Conservation (phyloP, 352 stramenopile species). For the Phytopythium cucurbitacearum region DNA sequence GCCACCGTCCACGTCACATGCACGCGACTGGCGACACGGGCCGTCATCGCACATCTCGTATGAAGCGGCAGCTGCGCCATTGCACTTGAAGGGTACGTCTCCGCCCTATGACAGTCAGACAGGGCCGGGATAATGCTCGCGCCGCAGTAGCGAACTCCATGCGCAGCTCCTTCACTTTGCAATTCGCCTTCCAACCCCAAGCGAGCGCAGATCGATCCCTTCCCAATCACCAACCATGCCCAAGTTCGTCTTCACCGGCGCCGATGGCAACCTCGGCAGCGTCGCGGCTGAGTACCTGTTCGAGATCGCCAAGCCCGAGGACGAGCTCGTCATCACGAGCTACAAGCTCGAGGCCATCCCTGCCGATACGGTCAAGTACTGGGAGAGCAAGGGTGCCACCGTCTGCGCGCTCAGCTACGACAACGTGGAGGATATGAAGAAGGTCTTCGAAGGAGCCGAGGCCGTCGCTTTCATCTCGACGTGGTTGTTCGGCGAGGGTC, state of each 20-base stretch:
- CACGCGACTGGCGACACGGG: no score
- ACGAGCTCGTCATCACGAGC: constrained; percentile 22
- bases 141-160: no score
- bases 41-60: no score
- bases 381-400: constrained; percentile 10
- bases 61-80: no score
- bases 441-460: constrained; percentile 17
- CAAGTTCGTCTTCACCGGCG: constrained; percentile 25
- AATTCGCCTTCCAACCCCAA: constrained; percentile 6
- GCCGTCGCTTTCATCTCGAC: constrained; percentile 20
- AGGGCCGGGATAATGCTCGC: no score
- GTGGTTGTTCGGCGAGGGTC: constrained; percentile 21
- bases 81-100: no score
- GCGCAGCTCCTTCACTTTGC: constrained; percentile 3
- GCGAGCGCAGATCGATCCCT: not conserved
- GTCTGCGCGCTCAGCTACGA: constrained; percentile 16
- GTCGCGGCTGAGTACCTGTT: constrained; percentile 19
- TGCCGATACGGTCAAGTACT: constrained; percentile 9
- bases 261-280: constrained; percentile 20
- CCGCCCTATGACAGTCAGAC: no score
- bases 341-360: constrained; percentile 18
- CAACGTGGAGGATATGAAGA: constrained; percentile 17
- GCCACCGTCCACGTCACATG: no score
- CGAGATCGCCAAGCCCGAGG: constrained; percentile 12
- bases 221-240: constrained; percentile 8